Percentiles rank a stretch among this genome's conserved stretches.
These are phyloP conservation scores for Monilinia vaccinii-corymbosi DNA, from an alignment of 2,329 filamentous ascomycete genomes.

Conservation along the genomic window DNA sequence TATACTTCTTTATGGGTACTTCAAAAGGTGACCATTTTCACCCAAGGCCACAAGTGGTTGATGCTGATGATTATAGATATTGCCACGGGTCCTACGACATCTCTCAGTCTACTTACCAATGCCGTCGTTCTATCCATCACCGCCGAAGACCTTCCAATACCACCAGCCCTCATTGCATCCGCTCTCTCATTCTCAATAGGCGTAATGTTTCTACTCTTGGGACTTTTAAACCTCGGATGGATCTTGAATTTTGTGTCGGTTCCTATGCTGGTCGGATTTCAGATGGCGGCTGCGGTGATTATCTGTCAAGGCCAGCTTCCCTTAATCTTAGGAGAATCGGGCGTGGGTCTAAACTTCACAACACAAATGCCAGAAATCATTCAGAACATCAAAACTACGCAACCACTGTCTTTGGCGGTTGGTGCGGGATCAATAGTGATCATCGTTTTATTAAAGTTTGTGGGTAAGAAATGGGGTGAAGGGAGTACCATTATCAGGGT, in stretches of 20 bases:
- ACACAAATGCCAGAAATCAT: neutral
- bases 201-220: constrained; percentile 48
- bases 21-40: constrained; percentile 42
- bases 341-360: constrained; percentile 28
- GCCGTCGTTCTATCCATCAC: constrained; percentile 45
- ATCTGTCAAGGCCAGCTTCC: constrained; percentile 56
- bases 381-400: neutral
- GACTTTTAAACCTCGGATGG: constrained; percentile 54
- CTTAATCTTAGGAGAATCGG: constrained; percentile 36
- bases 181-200: constrained; percentile 57
- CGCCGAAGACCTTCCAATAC: constrained; percentile 37
- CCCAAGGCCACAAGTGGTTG: neutral
- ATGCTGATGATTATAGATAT: constrained; percentile 37
- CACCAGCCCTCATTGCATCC: constrained; percentile 39
- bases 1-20: constrained; percentile 53
- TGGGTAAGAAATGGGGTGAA: neutral
- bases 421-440: neutral
- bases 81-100: constrained; percentile 54
- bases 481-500: neutral
- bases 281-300: constrained; percentile 56
- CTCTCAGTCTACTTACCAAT: constrained; percentile 53
- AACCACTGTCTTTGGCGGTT: constrained; percentile 2
- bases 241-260: constrained; percentile 57
- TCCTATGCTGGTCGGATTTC: constrained; percentile 55
- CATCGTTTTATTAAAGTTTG: neutral